Evolutionary conservation across 371 early-diverging fungal species (phyloP), one percentile per base, ranked within the genome.

Genomic region (Rhizomucor pusillus): DNA sequence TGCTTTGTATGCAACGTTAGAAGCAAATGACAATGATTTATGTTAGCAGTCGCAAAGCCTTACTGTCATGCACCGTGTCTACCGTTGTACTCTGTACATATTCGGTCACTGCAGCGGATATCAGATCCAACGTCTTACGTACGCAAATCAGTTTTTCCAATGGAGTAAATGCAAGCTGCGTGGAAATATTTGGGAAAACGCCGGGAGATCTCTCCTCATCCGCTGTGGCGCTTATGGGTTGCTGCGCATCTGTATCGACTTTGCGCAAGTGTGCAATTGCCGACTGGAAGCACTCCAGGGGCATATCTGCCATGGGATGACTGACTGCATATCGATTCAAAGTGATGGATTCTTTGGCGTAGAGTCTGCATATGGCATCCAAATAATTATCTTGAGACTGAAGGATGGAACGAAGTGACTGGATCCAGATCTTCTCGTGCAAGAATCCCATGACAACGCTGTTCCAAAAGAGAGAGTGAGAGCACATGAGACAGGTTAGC

Each of bases 341-440:
- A 4, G 69, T 64, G 34, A 73, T 57, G 10, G 57, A 51, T 34
- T 64, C 77, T 18, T 60, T 49, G 12, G 65, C 54, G 46, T 79
- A 79, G 11, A 57, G 47, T 7, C 45, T 49, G 25, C 66, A 70
- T 6, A 79, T 58, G 0, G 64, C 53, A 12, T 74, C 71, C 5
- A 79, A 25, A 29, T 71, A 67, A 14, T 34, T 64, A 35, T 79
- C 77, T 40, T 74, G 73, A 10, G 73, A 63, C 25, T 62, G 48
- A 6, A 80, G 56, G 19, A 81, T 62, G 2, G 79, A 70, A 11
- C 70, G 67, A n/a, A 84, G 54, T 7, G 82, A 77, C 34, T 80
- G 76, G 14, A 77, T 67, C 70, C 77, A 84, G 37, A 84, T 77
- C 47, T 84, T 84, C 33, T 84, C 73, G 60, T 84, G 80, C 25